Evolutionary conservation across 176 grass and related monocot species (phyloP).

Genomic region (Triticum dicoccoides): DNA sequence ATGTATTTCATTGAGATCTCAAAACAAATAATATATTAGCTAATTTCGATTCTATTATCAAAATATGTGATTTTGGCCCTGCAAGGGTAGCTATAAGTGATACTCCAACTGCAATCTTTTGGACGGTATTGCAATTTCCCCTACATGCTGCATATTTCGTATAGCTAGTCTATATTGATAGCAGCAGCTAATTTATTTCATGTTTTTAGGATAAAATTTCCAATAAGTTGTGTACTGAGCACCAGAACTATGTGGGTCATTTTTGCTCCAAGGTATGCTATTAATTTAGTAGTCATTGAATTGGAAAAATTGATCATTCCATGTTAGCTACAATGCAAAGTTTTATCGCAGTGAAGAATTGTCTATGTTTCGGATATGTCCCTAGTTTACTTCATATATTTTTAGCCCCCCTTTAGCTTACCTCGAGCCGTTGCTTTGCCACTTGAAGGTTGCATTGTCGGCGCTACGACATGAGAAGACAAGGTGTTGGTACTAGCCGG

Average conservation of each 20-base stretch:
- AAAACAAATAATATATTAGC: conserved; percentile 97
- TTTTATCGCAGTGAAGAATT: too few species aligned
- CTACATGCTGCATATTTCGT: not conserved
- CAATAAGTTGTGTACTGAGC: conserved; percentile 93
- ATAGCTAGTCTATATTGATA: conserved; percentile 8
- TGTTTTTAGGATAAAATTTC: conserved; percentile 74
- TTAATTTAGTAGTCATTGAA: too few species aligned
- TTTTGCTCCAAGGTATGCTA: conserved; percentile 80
- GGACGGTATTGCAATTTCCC: conserved; percentile 50
- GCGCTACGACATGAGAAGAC: too few species aligned
- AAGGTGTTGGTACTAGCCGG: too few species aligned
- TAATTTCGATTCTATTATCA: conserved; percentile 92
- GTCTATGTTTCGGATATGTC: too few species aligned
- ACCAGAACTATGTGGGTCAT: conserved; percentile 84
- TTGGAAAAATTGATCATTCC: too few species aligned
- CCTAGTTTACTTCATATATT: too few species aligned
- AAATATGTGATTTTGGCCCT: conserved; percentile 94
- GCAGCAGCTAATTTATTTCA: conserved; percentile 6
- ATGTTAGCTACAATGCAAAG: too few species aligned
- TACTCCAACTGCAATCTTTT: conserved; percentile 94
- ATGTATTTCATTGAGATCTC: conserved; percentile 91
- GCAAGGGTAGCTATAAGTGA: conserved; percentile 88
- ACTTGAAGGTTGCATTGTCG: too few species aligned
- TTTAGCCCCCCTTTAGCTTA: too few species aligned
- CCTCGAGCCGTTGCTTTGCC: too few species aligned